Base-by-base conservation (phyloP, 2,329 filamentous ascomycete genomes). In the Aciculosporium take region DNA sequence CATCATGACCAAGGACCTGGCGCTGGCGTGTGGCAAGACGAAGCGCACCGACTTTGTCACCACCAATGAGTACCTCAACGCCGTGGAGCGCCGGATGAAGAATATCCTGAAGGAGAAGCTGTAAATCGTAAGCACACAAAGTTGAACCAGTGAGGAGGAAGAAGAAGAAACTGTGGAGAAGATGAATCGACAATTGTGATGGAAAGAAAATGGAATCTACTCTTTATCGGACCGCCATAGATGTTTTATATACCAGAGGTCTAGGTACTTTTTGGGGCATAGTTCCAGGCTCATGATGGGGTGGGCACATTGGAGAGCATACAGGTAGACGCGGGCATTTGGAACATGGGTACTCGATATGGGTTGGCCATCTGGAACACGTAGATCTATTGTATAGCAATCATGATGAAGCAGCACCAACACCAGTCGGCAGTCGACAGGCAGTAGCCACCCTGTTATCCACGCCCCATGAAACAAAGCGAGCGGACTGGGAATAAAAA, bases 1-100 rank as follows among this genome's bases (percentile, higher is more conserved):
- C 48, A 83, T 96, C 69, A 98, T 96, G 91, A 98, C 91, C 63
- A 98, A 98, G 79, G 91, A 98, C 65, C 68, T 98, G 54, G 91
- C 91, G n/a, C 76, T 96, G 45, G 84, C 88, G 37, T 91, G 84
- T 61, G 91, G 91, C 56, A 88, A 88, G 73, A 87, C 81, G 55
- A 81, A 76, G 47, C 76, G 84, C 51, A 76, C 76, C 54, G 81
- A 85, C 58, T 96, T 88, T 67, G 91, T 94, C 52, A 95, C 87
- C 40, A 96, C 89, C 44, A 76, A 72, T 52, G 83, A 94, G 69
- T 98, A 96, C 69, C 68, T 98, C 58, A 76, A 83, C 57, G 89
- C 89, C 31, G 89, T 96, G 39, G 89, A 96, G 79, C 80, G 77
- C 65, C 73, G 87, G 57, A 73, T 98, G 68, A 88, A 89, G 77